Evolutionary conservation across 1,284 basidiomycete genomes (phyloP).

Genomic region (Golubevia pallescens): DNA sequence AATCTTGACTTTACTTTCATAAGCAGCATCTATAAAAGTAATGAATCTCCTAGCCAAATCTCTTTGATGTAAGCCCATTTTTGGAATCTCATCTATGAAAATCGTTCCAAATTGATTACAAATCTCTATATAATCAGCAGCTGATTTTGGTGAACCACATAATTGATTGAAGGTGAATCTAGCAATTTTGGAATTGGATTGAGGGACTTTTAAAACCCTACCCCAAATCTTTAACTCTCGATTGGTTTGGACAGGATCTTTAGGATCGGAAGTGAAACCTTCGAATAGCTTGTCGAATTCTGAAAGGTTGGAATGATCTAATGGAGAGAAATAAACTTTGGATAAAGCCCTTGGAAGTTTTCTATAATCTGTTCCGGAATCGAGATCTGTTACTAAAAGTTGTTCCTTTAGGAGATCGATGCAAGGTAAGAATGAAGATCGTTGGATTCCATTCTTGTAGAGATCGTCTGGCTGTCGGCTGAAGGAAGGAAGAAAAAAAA

Average conservation of each 20-base stretch:
- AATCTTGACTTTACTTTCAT: conserved; percentile 59
- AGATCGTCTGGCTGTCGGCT: conserved; percentile 96
- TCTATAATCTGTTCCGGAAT: conserved; percentile 84
- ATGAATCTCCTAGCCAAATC: conserved; percentile 90
- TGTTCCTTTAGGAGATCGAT: conserved; percentile 89
- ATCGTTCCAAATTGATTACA: conserved; percentile 85
- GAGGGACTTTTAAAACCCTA: conserved; percentile 76
- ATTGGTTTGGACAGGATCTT: conserved; percentile 71
- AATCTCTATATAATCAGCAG: conserved; percentile 94
- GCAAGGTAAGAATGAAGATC: conserved; percentile 92
- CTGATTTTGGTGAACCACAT: conserved; percentile 86
- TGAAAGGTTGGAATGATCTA: conserved; percentile 71
- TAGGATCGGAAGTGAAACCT: conserved; percentile 71
- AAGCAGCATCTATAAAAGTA: conserved; percentile 89
- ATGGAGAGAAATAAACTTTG: conserved; percentile 87
- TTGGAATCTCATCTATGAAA: conserved; percentile 83
- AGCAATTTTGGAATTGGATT: conserved; percentile 71
- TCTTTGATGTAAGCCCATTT: conserved; percentile 84
- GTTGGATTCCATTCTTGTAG: conserved; percentile 98
- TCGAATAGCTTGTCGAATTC: conserved; percentile 84
- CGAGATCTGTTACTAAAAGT: conserved; percentile 86
- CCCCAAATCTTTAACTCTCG: conserved; percentile 86
- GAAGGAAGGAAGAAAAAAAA: conserved; percentile 7
- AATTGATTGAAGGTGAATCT: conserved; percentile 86
- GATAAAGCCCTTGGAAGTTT: conserved; percentile 69